phyloP scores from a whole-genome alignment of 2,329 filamentous ascomycete species.

The Aureobasidium pullulans region DNA sequence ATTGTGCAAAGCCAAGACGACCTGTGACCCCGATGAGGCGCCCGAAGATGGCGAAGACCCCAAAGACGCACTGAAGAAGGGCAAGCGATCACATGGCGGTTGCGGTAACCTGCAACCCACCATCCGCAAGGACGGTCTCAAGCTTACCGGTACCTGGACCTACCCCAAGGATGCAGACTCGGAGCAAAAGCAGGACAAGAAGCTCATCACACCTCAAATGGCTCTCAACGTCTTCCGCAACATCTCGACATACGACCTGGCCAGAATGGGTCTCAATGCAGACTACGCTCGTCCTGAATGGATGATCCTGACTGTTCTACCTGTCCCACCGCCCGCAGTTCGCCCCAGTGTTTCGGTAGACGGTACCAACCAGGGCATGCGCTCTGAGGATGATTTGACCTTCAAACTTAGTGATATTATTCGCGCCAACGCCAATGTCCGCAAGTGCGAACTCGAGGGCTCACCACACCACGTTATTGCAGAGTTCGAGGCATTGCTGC shows the following conservation, averaged over 20 bases:
- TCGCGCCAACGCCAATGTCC: conserved; percentile 90
- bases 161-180: conserved; percentile 61
- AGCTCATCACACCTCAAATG: conserved; percentile 72
- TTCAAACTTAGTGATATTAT: conserved; percentile 99
- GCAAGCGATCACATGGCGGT: conserved; percentile 62
- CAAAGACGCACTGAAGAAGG: conserved; percentile 46
- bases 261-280: conserved; percentile 82
- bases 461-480: conserved; percentile 83
- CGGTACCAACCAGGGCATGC: conserved; percentile 81
- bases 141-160: conserved; percentile 71
- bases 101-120: conserved; percentile 88
- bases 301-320: conserved; percentile 94
- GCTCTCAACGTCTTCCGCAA: conserved; percentile 80
- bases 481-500: conserved; percentile 85
- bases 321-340: conserved; percentile 91
- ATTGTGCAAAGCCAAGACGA: conserved; percentile 79
- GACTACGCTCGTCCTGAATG: conserved; percentile 96
- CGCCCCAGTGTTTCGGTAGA: conserved; percentile 96
- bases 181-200: conserved; percentile 73
- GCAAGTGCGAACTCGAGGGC: conserved; percentile 82
- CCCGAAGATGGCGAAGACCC: conserved; percentile 56
- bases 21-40: conserved; percentile 72
- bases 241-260: conserved; percentile 73
- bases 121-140: conserved; percentile 79
- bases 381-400: conserved; percentile 97